Percentiles rank a stretch among this genome's conserved stretches.
Evolutionary conservation across 225 moss, liverwort and hornwort species (phyloP).

Genomic region (Thuidium tamariscinum): DNA sequence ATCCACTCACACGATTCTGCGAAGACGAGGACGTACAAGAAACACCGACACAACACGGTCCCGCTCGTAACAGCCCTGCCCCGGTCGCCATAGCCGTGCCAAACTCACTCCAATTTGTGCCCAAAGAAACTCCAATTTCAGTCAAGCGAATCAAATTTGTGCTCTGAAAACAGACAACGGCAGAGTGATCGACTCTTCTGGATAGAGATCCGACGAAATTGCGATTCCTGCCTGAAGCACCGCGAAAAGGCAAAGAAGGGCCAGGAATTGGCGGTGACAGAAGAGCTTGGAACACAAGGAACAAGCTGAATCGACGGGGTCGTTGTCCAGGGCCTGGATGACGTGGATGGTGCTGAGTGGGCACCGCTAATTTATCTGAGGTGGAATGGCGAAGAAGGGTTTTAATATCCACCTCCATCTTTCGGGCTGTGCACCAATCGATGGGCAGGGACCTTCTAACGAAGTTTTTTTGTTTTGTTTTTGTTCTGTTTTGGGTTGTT

Average conservation of each 20-base stretch:
- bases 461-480: too few relatives aligned
- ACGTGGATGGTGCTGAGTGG: neutral
- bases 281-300: constrained; percentile 20
- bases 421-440: neutral
- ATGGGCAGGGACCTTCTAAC: neutral
- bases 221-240: neutral
- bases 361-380: neutral
- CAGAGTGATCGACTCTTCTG: neutral
- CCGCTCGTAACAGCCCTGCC: constrained; percentile 16
- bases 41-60: constrained; percentile 1
- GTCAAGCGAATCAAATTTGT: neutral
- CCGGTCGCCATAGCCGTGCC: constrained; percentile 15
- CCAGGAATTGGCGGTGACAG: constrained; percentile 18
- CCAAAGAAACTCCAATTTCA: neutral
- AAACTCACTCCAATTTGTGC: neutral
- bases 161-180: neutral
- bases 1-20: constrained; percentile 7
- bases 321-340: neutral
- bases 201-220: neutral
- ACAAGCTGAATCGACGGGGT: constrained; percentile 19
- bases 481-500: too few relatives aligned
- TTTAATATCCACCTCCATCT: neutral
- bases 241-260: neutral
- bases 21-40: constrained; percentile 1
- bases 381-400: neutral